Evolutionary conservation across 1,284 basidiomycete species (phyloP).

Genomic region (Cryptococcus hybrid): DNA sequence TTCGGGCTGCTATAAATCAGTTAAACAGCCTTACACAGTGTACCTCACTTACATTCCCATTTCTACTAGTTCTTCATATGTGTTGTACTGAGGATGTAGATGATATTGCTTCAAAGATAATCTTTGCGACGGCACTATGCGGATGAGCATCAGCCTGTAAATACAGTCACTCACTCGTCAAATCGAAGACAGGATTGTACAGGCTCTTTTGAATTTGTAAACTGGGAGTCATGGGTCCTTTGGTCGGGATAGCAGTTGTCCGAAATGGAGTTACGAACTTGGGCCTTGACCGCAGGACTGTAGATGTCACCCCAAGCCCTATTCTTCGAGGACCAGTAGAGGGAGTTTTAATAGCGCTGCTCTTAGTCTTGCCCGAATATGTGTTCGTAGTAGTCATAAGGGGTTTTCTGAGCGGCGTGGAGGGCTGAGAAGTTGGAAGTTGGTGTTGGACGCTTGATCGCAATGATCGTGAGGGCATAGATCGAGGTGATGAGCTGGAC

Average conservation of each 20-base stretch:
- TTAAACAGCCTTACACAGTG: not conserved
- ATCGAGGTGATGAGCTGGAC: not conserved
- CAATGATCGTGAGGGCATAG: not conserved
- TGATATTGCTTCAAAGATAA: slow-evolving; percentile 24
- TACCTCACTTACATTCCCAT: slow-evolving; percentile 62
- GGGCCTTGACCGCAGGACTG: slow-evolving; percentile 11
- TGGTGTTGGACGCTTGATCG: not conserved
- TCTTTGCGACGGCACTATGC: slow-evolving; percentile 22
- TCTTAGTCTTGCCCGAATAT: slow-evolving; percentile 13
- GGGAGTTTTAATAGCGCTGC: slow-evolving; percentile 32
- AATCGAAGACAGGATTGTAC: slow-evolving; percentile 38
- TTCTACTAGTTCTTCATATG: slow-evolving; percentile 55
- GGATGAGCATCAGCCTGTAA: not conserved
- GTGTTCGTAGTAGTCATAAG: slow-evolving; percentile 31
- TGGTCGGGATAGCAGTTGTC: slow-evolving; percentile 1
- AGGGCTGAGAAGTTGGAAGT: not conserved
- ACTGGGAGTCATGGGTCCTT: not conserved
- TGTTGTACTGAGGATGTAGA: slow-evolving; percentile 61
- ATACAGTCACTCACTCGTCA: slow-evolving; percentile 29
- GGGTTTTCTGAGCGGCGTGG: slow-evolving; percentile 25
- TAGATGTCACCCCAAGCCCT: slow-evolving; percentile 39
- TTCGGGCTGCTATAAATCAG: slow-evolving; percentile 29
- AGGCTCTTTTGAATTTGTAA: not conserved
- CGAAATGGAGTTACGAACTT: slow-evolving; percentile 48
- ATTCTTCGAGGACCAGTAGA: slow-evolving; percentile 31